Percentiles rank a stretch among this genome's conserved stretches.
Conservation (phyloP, 2,329 filamentous ascomycete genomes). For the Graphilbum ipis-grandicollis region DNA sequence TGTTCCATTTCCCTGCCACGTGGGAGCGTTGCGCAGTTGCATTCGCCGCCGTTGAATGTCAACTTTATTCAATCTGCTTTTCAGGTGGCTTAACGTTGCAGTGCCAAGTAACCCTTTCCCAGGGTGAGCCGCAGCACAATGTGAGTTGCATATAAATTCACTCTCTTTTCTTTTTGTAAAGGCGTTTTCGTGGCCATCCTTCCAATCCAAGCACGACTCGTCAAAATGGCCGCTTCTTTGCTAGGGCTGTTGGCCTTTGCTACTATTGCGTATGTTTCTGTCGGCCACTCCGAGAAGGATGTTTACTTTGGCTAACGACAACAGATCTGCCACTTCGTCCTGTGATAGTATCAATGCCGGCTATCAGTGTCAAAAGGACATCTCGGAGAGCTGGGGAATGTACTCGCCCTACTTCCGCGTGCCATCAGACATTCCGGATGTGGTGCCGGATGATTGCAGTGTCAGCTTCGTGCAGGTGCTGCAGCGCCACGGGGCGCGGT, state of each 20-base stretch:
- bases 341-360: constrained; percentile 31
- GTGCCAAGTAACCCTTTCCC: no score
- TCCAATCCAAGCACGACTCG: not conserved
- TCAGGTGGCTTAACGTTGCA: no score
- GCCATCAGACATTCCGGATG: constrained; percentile 42
- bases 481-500: constrained; percentile 68
- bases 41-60: no score
- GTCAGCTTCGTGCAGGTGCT: constrained; percentile 64
- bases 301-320: not conserved
- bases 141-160: no score
- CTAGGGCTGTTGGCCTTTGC: not conserved
- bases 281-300: no score
- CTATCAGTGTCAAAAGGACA: constrained; percentile 42
- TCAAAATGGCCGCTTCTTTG: not conserved
- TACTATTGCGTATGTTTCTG: not conserved
- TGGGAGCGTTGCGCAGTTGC: no score
- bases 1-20: no score
- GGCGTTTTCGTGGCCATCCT: no score
- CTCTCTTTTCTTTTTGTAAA: no score
- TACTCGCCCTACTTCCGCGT: constrained; percentile 73
- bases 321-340: not conserved
- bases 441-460: constrained; percentile 46
- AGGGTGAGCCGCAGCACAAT: no score
- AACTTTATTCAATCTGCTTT: no score
- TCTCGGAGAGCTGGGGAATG: constrained; percentile 63